phyloP scores from a whole-genome alignment of 352 stramenopile species.

The Pythium rishiriense region DNA sequence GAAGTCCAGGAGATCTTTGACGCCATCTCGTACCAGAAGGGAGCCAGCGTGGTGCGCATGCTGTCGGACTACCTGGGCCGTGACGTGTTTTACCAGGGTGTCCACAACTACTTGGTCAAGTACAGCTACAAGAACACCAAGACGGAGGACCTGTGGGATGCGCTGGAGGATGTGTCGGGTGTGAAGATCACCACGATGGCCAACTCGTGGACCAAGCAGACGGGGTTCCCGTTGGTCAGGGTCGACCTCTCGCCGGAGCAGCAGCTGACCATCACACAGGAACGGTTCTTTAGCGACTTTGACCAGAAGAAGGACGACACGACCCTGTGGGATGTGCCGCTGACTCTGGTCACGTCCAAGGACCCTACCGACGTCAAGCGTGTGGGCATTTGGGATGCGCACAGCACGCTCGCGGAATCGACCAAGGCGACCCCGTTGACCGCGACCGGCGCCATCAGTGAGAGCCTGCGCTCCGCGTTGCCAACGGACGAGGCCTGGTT shows the following conservation, averaged over 20 bases:
- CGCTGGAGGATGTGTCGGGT: slow-evolving; percentile 89
- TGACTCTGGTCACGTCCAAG: slow-evolving; percentile 66
- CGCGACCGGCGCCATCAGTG: slow-evolving; percentile 83
- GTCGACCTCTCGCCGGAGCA: slow-evolving; percentile 64
- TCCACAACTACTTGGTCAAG: slow-evolving; percentile 93
- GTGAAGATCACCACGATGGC: slow-evolving; percentile 93
- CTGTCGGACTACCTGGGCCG: slow-evolving; percentile 68
- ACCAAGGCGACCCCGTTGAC: slow-evolving; percentile 35
- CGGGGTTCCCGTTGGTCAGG: slow-evolving; percentile 92
- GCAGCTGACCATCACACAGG: slow-evolving; percentile 81
- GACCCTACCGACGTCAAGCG: slow-evolving; percentile 44
- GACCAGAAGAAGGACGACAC: slow-evolving; percentile 58
- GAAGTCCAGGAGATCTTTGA: slow-evolving; percentile 99
- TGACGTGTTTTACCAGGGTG: slow-evolving; percentile 79
- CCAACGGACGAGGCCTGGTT: slow-evolving; percentile 78
- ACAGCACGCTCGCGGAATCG: slow-evolving; percentile 24
- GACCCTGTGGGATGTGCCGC: slow-evolving; percentile 86
- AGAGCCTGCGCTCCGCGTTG: slow-evolving; percentile 65
- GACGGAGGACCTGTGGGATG: slow-evolving; percentile 95
- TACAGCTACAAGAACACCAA: slow-evolving; percentile 95
- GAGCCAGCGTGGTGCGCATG: slow-evolving; percentile 72
- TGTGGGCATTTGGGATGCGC: slow-evolving; percentile 75
- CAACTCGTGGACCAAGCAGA: slow-evolving; percentile 93
- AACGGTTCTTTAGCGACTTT: slow-evolving; percentile 93
- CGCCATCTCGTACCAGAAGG: slow-evolving; percentile 96